A percentile compares a stretch with the other conserved stretches of the same genome.
Conservation (phyloP, 2,329 filamentous ascomycete species). For the Tolypocladium album region DNA sequence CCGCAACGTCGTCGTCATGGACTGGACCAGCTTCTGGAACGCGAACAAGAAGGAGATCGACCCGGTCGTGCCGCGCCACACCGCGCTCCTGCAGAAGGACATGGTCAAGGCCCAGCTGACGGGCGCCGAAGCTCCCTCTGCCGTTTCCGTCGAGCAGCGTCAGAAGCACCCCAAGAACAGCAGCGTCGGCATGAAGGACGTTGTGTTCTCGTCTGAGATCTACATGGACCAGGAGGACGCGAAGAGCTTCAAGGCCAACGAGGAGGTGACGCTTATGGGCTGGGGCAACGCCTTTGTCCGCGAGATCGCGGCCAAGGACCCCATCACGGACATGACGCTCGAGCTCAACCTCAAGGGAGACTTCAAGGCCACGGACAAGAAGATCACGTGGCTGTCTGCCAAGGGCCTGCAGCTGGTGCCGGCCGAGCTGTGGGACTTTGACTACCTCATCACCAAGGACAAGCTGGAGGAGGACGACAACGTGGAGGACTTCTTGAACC, state of each 20-base stretch:
- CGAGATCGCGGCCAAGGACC: slow-evolving; percentile 45
- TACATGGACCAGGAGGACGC: slow-evolving; percentile 82
- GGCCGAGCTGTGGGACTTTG: slow-evolving; percentile 86
- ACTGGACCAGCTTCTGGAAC: slow-evolving; percentile 67
- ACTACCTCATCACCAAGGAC: slow-evolving; percentile 92
- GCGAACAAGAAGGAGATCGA: slow-evolving; percentile 77
- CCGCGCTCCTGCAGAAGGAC: slow-evolving; percentile 59
- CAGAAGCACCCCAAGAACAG: slow-evolving; percentile 86
- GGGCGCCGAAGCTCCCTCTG: slow-evolving; percentile 55
- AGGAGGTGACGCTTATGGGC: slow-evolving; percentile 93
- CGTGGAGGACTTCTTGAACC: slow-evolving; percentile 73
- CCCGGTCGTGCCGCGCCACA: slow-evolving; percentile 63
- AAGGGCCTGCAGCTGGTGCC: slow-evolving; percentile 67
- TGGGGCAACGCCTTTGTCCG: slow-evolving; percentile 86
- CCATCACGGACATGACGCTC: slow-evolving; percentile 61
- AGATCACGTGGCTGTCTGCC: slow-evolving; percentile 83
- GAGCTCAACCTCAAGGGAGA: slow-evolving; percentile 89
- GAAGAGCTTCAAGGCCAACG: slow-evolving; percentile 66
- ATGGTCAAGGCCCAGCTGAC: slow-evolving; percentile 60
- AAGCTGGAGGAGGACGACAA: slow-evolving; percentile 82
- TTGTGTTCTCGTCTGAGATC: slow-evolving; percentile 64
- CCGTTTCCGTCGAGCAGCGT: slow-evolving; percentile 59
- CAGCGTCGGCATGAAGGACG: slow-evolving; percentile 74
- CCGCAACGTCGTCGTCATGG: slow-evolving; percentile 74
- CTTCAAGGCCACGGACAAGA: slow-evolving; percentile 92